These are phyloP conservation scores for Exidia glandulosa DNA, from an alignment of 768 basidiomycete species.

Conservation along the genomic window DNA sequence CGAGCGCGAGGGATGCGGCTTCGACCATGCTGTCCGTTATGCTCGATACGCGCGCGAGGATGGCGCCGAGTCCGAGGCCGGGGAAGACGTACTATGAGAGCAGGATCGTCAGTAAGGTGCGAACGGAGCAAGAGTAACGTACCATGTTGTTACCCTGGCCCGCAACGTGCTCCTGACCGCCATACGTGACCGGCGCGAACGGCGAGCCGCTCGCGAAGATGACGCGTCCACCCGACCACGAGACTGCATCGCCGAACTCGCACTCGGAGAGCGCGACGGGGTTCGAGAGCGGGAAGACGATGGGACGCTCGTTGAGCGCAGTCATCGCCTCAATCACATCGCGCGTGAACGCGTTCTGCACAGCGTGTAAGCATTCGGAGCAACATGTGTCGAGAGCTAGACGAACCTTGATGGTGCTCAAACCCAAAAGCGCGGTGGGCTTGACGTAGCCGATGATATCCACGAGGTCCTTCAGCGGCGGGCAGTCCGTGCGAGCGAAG, in stretches of 20 bases:
- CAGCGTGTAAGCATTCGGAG: background rate
- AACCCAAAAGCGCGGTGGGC: slow-evolving; percentile 81
- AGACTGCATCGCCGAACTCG: slow-evolving; percentile 65
- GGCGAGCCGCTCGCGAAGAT: slow-evolving; percentile 87
- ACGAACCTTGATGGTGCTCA: slow-evolving; percentile 68
- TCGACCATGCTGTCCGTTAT: slow-evolving; percentile 88
- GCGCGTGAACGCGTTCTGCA: slow-evolving; percentile 60
- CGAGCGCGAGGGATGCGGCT: slow-evolving; percentile 71
- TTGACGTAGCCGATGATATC: slow-evolving; percentile 73
- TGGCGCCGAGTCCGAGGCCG: slow-evolving; percentile 70
- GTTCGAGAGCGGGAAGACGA: slow-evolving; percentile 90
- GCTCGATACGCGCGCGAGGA: slow-evolving; percentile 51
- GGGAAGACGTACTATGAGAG: slow-evolving; percentile 20
- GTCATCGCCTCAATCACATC: slow-evolving; percentile 69
- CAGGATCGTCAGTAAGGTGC: background rate
- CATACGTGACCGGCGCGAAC: slow-evolving; percentile 53
- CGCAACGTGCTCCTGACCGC: slow-evolving; percentile 50
- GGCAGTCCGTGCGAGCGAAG: slow-evolving; percentile 76
- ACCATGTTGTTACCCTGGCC: slow-evolving; percentile 95
- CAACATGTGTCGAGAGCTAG: background rate
- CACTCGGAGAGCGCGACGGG: slow-evolving; percentile 75
- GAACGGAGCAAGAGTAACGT: slow-evolving; percentile 4
- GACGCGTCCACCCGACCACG: slow-evolving; percentile 58
- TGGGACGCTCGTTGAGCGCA: slow-evolving; percentile 66
- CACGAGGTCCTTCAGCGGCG: slow-evolving; percentile 60